Base-by-base conservation (phyloP, 2,329 filamentous ascomycete species). In the Byssochlamys sp. region DNA sequence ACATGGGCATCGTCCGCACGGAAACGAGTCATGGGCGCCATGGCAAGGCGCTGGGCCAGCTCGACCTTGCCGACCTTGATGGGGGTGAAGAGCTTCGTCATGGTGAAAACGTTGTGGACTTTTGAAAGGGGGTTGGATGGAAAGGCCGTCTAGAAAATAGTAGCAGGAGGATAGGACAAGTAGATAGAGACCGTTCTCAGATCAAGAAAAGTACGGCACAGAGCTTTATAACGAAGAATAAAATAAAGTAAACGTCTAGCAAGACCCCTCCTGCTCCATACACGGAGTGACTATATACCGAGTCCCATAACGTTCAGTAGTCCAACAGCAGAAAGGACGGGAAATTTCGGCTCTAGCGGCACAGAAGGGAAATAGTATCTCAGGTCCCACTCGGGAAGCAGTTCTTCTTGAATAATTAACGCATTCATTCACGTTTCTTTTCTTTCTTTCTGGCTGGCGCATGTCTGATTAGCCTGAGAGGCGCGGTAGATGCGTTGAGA, bases 21-120 rank as follows among this genome's bases (percentile, higher is more conserved):
- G 66, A 75, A 77, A 19, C 81, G 77, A n/a, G 82, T 84, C 57
- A 86, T 70, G 1, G 83, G 82, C 0, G 82, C 79, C 73, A 86
- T 78, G 48, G 76, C 77, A 39, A 86, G 64, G 49, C 79, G 77
- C 62, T 77, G 73, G 39, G 70, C 65, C 29, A 81, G 73, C 12
- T 69, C 62, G 60, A 72, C 60, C 25, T 64, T 60, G 27, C 79
- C 79, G 19, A 80, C 64, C 14, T 66, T 61, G 29, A 81, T 60
- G 24, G 78, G 76, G 3, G 62, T 61, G 61, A 69, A 45, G 7
- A 45, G 39, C 39, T 45, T 45, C 39, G 39, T 45, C 39, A 45
- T 45, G 39, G 39, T 45, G 39, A 24, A 45, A 45, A 19, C 4
- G 14, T 19, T 19, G 19, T 45, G 14, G n/a, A 45, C 39, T 19